phyloP scores from a whole-genome alignment of 495 filamentous ascomycete species.

The Penicillium flavigenum region DNA sequence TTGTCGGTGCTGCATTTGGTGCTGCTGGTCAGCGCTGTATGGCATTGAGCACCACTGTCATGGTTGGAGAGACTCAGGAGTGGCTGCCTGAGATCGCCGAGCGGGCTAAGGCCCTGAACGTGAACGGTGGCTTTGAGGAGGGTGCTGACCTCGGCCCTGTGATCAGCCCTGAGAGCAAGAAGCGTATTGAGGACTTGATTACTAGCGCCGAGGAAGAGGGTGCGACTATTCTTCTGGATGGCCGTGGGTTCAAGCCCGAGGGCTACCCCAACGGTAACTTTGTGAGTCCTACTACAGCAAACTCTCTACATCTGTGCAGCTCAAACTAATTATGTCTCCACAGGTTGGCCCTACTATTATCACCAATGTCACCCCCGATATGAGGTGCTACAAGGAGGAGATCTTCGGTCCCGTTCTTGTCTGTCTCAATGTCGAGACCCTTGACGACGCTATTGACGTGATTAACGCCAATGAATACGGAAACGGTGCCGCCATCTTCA shows the following conservation, averaged over 20 bases:
- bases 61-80: constrained; percentile 89
- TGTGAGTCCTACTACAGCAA: constrained; percentile 45
- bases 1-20: constrained; percentile 93
- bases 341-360: constrained; percentile 89
- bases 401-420: constrained; percentile 88
- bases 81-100: constrained; percentile 93
- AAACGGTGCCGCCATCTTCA: constrained; percentile 70
- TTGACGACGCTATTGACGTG: constrained; percentile 71
- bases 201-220: constrained; percentile 88
- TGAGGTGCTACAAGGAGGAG: constrained; percentile 94
- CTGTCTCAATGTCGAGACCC: constrained; percentile 65
- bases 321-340: neutral
- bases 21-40: constrained; percentile 97
- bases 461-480: constrained; percentile 72
- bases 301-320: neutral
- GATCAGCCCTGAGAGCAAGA: constrained; percentile 88
- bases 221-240: constrained; percentile 92
- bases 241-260: constrained; percentile 78
- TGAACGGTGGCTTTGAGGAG: constrained; percentile 93
- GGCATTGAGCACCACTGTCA: constrained; percentile 90
- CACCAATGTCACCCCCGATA: constrained; percentile 82
- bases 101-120: constrained; percentile 81
- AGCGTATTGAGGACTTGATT: constrained; percentile 86
- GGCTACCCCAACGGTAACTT: constrained; percentile 98
- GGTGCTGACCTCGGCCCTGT: constrained; percentile 96